These are phyloP conservation scores for Nemania sp. DNA, from an alignment of 2,329 filamentous ascomycete species.

Conservation along the genomic window DNA sequence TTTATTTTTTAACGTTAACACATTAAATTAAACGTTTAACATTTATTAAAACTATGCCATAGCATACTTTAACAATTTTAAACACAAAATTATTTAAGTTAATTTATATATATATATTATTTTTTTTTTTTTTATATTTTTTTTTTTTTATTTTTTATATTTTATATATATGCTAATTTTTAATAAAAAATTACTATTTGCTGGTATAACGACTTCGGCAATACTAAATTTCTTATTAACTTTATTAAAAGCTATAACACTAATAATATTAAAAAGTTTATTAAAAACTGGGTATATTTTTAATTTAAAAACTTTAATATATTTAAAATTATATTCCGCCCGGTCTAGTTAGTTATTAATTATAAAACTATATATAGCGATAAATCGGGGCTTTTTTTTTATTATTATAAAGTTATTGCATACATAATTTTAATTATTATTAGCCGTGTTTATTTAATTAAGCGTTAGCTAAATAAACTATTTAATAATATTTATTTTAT, in stretches of 20 bases:
- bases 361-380: background rate
- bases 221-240: background rate
- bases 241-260: background rate
- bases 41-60: background rate
- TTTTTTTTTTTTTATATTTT: background rate
- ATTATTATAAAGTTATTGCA: background rate
- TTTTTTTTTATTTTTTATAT: too few species aligned
- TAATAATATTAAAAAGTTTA: background rate
- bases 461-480: background rate
- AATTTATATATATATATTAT: background rate
- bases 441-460: background rate
- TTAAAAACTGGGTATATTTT: background rate
- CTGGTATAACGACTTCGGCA: background rate
- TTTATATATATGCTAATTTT: too few species aligned
- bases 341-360: background rate
- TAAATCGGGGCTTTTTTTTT: background rate
- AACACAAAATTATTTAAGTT: background rate
- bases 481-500: background rate
- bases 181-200: background rate
- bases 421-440: constrained; percentile 1
- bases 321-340: background rate
- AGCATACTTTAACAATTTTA: background rate
- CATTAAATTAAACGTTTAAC: background rate
- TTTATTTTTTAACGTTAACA: background rate
- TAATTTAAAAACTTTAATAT: background rate